These are phyloP conservation scores for Fagopyrum tataricum DNA, from an alignment of 148 eudicot genomes.

Conservation along the genomic window DNA sequence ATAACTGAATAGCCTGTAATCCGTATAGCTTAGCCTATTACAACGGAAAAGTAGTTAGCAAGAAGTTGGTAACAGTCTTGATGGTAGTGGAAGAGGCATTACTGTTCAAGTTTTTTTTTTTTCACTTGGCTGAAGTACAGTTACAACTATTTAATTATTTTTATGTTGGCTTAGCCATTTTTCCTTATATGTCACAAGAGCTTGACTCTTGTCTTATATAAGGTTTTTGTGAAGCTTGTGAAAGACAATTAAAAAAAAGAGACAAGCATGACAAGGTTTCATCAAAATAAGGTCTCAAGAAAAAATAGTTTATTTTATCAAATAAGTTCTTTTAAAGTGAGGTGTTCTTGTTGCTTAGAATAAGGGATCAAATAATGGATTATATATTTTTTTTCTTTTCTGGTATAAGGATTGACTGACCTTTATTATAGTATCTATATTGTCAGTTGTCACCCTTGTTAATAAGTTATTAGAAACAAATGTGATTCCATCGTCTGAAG, in stretches of 20 bases:
- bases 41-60: slow-evolving; percentile 1
- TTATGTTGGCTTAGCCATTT: background rate
- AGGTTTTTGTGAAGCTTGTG: background rate
- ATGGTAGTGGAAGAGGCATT: background rate
- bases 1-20: slow-evolving; percentile 1
- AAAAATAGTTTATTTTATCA: background rate
- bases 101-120: background rate
- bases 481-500: slow-evolving; percentile 3
- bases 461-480: background rate
- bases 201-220: background rate
- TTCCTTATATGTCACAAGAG: background rate
- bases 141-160: background rate
- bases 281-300: background rate
- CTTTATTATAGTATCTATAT: background rate
- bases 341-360: background rate
- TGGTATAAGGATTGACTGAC: background rate
- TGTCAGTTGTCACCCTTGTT: background rate
- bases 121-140: background rate
- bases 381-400: background rate
- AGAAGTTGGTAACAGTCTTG: background rate
- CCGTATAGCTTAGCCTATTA: background rate
- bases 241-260: background rate
- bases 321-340: background rate
- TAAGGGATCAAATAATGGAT: background rate
- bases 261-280: background rate